These are phyloP conservation scores for Ophiostoma ips DNA, from an alignment of 2,329 filamentous ascomycete species.

Conservation along the genomic window DNA sequence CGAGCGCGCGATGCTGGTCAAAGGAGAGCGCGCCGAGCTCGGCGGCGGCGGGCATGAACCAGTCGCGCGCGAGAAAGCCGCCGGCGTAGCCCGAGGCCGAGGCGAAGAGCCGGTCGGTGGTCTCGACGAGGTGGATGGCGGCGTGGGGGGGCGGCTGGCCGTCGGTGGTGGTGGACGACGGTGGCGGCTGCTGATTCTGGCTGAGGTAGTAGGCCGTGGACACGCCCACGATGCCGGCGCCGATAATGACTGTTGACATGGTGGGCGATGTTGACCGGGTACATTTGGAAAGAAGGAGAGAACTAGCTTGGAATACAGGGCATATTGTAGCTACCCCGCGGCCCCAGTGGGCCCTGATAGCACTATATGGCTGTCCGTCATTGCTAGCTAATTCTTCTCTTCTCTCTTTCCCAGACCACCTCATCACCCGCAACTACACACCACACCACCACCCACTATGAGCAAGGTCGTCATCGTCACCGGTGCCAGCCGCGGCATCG, in stretches of 20 bases:
- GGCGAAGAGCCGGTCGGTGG: constrained; percentile 44
- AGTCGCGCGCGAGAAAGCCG: constrained; percentile 61
- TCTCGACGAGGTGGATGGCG: constrained; percentile 34
- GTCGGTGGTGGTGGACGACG: too few species aligned
- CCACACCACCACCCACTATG: constrained; percentile 4
- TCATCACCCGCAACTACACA: background rate
- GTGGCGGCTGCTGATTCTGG: constrained; percentile 27
- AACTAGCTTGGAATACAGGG: too few species aligned
- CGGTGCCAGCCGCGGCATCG: constrained; percentile 50
- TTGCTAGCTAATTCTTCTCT: too few species aligned
- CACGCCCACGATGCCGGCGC: constrained; percentile 55
- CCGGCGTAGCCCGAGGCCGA: constrained; percentile 62
- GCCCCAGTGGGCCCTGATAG: too few species aligned
- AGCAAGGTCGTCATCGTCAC: constrained; percentile 53
- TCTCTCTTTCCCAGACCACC: background rate
- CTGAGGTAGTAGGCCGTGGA: constrained; percentile 63
- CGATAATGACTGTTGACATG: constrained; percentile 50
- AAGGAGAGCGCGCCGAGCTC: constrained; percentile 55
- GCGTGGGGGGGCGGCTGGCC: constrained; percentile 9
- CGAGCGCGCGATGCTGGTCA: constrained; percentile 50
- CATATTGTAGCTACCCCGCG: background rate
- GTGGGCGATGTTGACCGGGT: background rate
- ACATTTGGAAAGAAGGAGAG: too few species aligned
- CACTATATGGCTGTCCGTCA: too few species aligned
- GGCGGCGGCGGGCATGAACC: constrained; percentile 44